These are phyloP conservation scores for Pyrus bretschneideri DNA, from an alignment of 306 rosid genomes.

Conservation along the genomic window DNA sequence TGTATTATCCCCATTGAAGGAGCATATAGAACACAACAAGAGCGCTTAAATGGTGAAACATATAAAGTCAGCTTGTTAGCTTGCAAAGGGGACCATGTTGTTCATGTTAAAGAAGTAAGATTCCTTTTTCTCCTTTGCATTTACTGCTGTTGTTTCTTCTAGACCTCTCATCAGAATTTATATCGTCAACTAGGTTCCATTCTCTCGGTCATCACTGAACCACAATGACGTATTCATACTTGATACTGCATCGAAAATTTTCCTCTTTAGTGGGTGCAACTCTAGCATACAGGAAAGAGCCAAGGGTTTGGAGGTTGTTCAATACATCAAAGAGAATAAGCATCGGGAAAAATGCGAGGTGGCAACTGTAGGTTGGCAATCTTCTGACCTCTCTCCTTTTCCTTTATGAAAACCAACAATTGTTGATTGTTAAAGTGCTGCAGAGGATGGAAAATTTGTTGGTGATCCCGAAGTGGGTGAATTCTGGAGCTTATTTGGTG, in stretches of 20 bases:
- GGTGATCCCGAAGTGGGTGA: conserved; percentile 95
- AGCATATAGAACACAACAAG: conserved; percentile 52
- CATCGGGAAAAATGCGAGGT: conserved; percentile 76
- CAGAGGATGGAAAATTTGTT: conserved; percentile 96
- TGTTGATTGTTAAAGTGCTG: conserved; percentile 25
- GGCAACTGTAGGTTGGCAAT: conserved; percentile 76
- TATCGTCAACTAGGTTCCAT: conserved; percentile 51
- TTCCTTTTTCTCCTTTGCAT: not conserved
- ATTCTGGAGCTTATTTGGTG: conserved; percentile 97
- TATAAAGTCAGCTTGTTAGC: conserved; percentile 59
- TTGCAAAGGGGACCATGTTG: conserved; percentile 92
- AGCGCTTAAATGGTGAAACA: conserved; percentile 43
- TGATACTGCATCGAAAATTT: conserved; percentile 83
- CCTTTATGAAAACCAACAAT: conserved; percentile 8
- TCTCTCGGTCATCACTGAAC: conserved; percentile 76
- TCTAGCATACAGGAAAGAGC: conserved; percentile 95
- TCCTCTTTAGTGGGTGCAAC: conserved; percentile 90
- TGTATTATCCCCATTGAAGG: conserved; percentile 89
- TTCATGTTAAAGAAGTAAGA: conserved; percentile 83
- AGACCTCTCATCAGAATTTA: not conserved
- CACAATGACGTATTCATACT: conserved; percentile 87
- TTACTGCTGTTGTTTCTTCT: not conserved
- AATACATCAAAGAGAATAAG: conserved; percentile 74
- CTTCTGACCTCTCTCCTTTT: conserved; percentile 14
- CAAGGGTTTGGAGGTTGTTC: conserved; percentile 88